Percentiles rank a stretch among this genome's conserved stretches.
Evolutionary conservation across 2,329 filamentous ascomycete genomes (phyloP).

Genomic region (Colletotrichum gloeosporioides): DNA sequence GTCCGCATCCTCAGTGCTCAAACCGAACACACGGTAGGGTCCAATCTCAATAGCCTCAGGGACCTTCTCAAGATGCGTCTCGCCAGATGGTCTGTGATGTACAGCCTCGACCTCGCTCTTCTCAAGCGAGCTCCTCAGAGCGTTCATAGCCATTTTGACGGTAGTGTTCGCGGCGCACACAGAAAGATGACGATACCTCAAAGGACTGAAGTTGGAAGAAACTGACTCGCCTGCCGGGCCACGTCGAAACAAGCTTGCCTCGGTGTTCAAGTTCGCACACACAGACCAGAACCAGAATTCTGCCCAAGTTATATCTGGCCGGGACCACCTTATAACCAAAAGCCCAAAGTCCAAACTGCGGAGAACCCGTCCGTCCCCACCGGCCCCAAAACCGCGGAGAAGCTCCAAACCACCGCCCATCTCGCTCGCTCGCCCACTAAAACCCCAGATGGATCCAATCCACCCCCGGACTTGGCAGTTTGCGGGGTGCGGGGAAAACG

Average conservation of each 20-base stretch:
- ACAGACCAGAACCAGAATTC: background rate
- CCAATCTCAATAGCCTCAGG: slow-evolving; percentile 29
- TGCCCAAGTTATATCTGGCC: background rate
- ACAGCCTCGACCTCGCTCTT: slow-evolving; percentile 15
- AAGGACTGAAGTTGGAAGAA: background rate
- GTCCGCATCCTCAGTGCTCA: slow-evolving; percentile 32
- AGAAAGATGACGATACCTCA: accelerated
- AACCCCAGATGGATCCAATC: background rate
- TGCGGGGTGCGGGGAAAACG: background rate
- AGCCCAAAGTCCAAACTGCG: background rate
- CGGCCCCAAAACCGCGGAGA: background rate
- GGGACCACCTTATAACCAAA: background rate
- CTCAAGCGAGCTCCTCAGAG: slow-evolving; percentile 9
- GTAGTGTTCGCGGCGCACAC: background rate
- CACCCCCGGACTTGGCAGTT: background rate
- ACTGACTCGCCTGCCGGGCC: background rate
- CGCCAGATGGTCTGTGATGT: background rate
- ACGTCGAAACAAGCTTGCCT: background rate
- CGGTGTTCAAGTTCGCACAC: background rate
- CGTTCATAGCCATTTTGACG: background rate
- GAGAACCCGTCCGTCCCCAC: background rate
- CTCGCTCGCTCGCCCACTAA: background rate
- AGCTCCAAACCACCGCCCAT: background rate
- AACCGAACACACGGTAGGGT: slow-evolving; percentile 32
- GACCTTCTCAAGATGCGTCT: slow-evolving; percentile 15